Evolutionary conservation across 2,329 filamentous ascomycete genomes (phyloP).

Genomic region (Diaporthe longicolla): DNA sequence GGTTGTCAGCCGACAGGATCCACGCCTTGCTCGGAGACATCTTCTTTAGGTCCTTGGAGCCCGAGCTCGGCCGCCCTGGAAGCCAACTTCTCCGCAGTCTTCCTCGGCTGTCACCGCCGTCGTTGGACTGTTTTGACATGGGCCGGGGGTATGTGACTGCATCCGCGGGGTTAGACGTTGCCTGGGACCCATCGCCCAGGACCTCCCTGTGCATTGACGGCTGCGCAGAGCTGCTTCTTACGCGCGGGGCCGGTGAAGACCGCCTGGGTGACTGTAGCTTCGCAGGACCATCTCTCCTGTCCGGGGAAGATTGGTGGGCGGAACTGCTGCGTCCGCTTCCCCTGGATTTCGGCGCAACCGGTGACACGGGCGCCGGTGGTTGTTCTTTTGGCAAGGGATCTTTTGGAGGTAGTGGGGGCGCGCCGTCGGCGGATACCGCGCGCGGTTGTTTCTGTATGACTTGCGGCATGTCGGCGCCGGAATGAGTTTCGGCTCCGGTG

Average conservation of each 20-base stretch:
- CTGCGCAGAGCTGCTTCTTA: constrained; percentile 65
- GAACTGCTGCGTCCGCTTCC: constrained; percentile 30
- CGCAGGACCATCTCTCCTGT: constrained; percentile 44
- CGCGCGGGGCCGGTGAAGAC: constrained; percentile 52
- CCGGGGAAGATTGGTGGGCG: constrained; percentile 35
- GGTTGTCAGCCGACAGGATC: constrained; percentile 67
- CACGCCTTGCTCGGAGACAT: constrained; percentile 57
- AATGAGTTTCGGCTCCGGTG: constrained; percentile 7
- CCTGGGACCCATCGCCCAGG: constrained; percentile 50
- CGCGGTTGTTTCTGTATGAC: constrained; percentile 40
- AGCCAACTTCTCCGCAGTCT: constrained; percentile 68
- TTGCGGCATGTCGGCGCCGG: constrained; percentile 34
- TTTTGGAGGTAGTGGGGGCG: constrained; percentile 27
- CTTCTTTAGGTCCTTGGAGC: constrained; percentile 56
- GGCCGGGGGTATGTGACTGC: constrained; percentile 50
- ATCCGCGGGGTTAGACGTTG: constrained; percentile 49
- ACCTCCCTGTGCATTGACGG: constrained; percentile 51
- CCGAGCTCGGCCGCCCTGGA: constrained; percentile 66
- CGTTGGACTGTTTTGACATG: constrained; percentile 53
- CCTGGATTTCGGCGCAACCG: constrained; percentile 14
- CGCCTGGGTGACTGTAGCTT: constrained; percentile 43
- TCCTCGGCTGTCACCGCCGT: constrained; percentile 54
- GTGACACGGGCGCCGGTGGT: constrained; percentile 28
- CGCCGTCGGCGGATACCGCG: constrained; percentile 12
- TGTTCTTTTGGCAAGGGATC: constrained; percentile 30